Conservation (phyloP, 1,284 basidiomycete genomes). For the Rhodotorula sp. region DNA sequence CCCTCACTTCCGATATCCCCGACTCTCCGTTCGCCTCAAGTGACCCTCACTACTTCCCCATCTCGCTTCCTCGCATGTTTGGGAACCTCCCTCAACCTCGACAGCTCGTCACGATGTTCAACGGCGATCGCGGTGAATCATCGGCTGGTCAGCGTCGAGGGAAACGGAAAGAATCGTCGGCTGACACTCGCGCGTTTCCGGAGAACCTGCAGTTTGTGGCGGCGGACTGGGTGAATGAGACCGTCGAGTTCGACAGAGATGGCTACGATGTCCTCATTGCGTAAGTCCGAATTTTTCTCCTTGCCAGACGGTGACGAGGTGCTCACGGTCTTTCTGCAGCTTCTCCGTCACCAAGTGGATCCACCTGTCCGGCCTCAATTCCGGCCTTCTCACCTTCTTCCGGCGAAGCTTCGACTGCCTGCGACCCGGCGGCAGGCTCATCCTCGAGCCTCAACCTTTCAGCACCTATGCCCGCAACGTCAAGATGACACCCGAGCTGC, state of each 20-base stretch:
- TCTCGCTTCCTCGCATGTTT: constrained; percentile 68
- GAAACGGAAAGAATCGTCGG: constrained; percentile 33
- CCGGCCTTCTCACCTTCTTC: constrained; percentile 65
- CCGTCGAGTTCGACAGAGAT: constrained; percentile 59
- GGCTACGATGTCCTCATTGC: constrained; percentile 71
- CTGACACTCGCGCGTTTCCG: constrained; percentile 57
- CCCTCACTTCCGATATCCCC: not conserved
- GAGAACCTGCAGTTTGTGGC: constrained; percentile 69
- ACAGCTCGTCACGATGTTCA: constrained; percentile 45
- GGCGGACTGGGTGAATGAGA: constrained; percentile 65
- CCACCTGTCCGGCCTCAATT: constrained; percentile 71
- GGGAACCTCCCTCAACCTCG: constrained; percentile 66
- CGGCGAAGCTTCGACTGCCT: constrained; percentile 60
- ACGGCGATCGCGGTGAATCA: constrained; percentile 42
- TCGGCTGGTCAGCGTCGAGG: constrained; percentile 9
- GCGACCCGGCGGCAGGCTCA: constrained; percentile 59
- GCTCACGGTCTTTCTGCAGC: constrained; percentile 50
- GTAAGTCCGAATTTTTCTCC: constrained; percentile 53
- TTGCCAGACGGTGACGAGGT: not conserved
- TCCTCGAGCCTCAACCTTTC: constrained; percentile 77
- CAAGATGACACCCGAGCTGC: constrained; percentile 45
- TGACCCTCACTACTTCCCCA: constrained; percentile 61
- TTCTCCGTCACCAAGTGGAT: constrained; percentile 84
- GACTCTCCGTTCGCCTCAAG: not conserved
- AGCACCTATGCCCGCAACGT: constrained; percentile 71